Evolutionary conservation across 129 eudicot genomes (phyloP).

Genomic region (Heracleum sosnowskyi): DNA sequence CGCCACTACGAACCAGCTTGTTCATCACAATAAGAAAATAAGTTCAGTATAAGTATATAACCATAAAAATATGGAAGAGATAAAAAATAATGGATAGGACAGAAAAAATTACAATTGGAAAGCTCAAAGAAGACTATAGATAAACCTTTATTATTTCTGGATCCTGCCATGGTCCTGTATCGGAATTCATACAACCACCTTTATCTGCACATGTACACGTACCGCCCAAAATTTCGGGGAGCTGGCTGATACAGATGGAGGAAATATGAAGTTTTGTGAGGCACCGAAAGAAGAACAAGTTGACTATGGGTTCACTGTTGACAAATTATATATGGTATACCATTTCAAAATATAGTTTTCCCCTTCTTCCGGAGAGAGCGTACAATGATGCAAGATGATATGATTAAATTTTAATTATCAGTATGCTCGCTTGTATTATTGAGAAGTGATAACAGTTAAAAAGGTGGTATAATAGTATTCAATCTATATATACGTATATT

Average conservation of each 20-base stretch:
- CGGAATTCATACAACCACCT: slow-evolving; percentile 57
- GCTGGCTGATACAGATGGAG: slow-evolving; percentile 33
- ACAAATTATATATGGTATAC: neutral
- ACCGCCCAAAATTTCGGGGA: slow-evolving; percentile 57
- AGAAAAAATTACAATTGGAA: neutral
- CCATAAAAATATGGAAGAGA: neutral
- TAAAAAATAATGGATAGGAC: neutral
- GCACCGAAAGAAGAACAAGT: neutral
- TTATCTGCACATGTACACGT: slow-evolving; percentile 51
- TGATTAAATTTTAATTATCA: neutral
- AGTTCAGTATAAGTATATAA: neutral
- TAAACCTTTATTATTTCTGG: slow-evolving; percentile 49
- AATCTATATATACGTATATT: neutral
- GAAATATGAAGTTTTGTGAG: slow-evolving; percentile 7
- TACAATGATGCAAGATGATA: neutral
- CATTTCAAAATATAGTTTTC: neutral
- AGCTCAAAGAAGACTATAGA: neutral
- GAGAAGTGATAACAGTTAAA: neutral
- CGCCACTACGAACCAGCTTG: slow-evolving; percentile 52
- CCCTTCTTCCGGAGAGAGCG: neutral
- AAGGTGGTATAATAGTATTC: neutral
- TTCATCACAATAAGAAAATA: neutral
- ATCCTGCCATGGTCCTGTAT: slow-evolving; percentile 63
- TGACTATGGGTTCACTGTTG: neutral
- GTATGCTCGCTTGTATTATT: neutral